A percentile compares a stretch with the other conserved stretches of the same genome.
Evolutionary conservation across 148 eudicot genomes (phyloP).

Genomic region (Persicaria tinctoria): DNA sequence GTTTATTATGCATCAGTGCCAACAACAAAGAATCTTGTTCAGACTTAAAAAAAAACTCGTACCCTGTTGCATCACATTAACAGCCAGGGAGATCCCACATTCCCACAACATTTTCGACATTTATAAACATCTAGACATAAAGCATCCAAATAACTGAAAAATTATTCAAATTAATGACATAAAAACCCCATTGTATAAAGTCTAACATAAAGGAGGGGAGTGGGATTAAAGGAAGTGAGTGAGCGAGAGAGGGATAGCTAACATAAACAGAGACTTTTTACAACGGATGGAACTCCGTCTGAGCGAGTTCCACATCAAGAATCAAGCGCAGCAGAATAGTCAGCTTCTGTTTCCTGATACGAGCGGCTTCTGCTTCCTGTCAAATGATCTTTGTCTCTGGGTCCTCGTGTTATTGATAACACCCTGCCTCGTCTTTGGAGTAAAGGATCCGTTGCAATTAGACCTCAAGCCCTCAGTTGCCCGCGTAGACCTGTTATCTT

Average conservation of each 20-base stretch:
- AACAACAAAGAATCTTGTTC: no score
- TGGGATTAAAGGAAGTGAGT: no score
- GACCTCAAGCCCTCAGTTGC: not conserved
- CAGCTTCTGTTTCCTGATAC: not conserved
- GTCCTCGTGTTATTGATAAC: not conserved
- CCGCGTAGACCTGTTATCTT: not conserved
- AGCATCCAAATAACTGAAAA: not conserved
- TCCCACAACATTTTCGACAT: not conserved
- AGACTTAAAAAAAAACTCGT: not conserved
- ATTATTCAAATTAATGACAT: not conserved
- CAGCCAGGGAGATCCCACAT: not conserved
- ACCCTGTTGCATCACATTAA: not conserved
- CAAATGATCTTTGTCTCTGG: not conserved
- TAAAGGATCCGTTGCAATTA: not conserved
- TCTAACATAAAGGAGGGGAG: not conserved
- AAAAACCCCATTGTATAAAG: not conserved
- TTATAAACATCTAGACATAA: not conserved
- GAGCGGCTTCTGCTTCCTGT: not conserved
- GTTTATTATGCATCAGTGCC: no score
- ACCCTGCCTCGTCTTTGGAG: constrained; percentile 6
- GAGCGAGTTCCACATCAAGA: not conserved
- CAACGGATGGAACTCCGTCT: not conserved
- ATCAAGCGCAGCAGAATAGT: not conserved
- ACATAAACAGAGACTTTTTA: not conserved
- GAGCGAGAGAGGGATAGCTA: not conserved